Evolutionary conservation across 2,329 filamentous ascomycete species (phyloP).

Genomic region (Neobulgaria alba): DNA sequence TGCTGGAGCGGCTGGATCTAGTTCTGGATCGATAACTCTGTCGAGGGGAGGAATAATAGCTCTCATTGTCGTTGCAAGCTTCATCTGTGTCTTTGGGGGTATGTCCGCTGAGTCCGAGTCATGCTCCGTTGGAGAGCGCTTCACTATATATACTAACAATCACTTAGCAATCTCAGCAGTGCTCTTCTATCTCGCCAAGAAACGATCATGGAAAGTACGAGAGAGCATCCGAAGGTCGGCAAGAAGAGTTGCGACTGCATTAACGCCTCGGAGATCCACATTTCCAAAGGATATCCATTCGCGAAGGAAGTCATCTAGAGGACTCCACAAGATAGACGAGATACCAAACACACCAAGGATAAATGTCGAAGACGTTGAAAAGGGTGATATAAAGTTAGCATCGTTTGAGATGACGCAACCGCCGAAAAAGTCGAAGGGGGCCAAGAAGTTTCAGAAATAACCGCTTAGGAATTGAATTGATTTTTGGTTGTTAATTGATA

Average conservation of each 20-base stretch:
- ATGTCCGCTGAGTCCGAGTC: constrained; percentile 26
- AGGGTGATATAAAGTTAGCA: constrained; percentile 34
- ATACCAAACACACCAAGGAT: constrained; percentile 51
- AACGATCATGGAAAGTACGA: constrained; percentile 72
- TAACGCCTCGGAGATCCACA: constrained; percentile 53
- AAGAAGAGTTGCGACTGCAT: constrained; percentile 48
- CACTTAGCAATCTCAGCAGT: constrained; percentile 36
- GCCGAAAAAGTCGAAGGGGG: constrained; percentile 26
- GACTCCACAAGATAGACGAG: constrained; percentile 41
- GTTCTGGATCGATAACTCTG: constrained; percentile 50
- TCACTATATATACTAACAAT: constrained; percentile 2
- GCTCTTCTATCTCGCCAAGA: constrained; percentile 75
- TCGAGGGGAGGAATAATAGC: constrained; percentile 64
- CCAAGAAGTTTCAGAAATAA: constrained; percentile 19
- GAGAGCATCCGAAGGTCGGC: constrained; percentile 63
- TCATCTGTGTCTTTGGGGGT: constrained; percentile 63
- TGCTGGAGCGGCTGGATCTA: constrained; percentile 57
- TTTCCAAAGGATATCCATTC: constrained; percentile 45
- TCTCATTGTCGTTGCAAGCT: constrained; percentile 63
- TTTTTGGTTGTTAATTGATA: too few species aligned
- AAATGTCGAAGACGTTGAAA: constrained; percentile 49
- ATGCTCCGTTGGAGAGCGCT: background rate
- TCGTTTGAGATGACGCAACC: constrained; percentile 27
- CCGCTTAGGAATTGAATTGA: too few species aligned
- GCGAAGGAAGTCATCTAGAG: constrained; percentile 30